A percentile compares a stretch with the other conserved stretches of the same genome.
These are phyloP conservation scores for Phytophthora constricta DNA, from an alignment of 352 stramenopile genomes.

Conservation along the genomic window DNA sequence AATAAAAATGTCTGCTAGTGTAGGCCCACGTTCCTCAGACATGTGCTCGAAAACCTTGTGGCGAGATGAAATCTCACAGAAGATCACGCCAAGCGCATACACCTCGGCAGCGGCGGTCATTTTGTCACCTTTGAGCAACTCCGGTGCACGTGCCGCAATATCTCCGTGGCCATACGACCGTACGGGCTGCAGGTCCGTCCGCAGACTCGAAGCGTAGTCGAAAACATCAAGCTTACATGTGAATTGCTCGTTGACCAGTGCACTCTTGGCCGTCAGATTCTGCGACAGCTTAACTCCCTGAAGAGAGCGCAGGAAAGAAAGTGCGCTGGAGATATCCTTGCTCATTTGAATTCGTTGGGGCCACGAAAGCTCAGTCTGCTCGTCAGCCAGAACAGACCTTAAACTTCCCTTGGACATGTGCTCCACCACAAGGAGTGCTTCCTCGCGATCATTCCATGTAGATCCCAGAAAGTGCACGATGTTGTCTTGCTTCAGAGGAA, in stretches of 20 bases:
- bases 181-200: constrained; percentile 50
- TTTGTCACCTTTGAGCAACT: constrained; percentile 58
- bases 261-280: constrained; percentile 64
- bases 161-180: constrained; percentile 62
- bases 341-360: constrained; percentile 55
- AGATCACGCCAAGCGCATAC: constrained; percentile 75
- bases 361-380: constrained; percentile 63
- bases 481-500: constrained; percentile 69
- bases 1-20: constrained; percentile 72
- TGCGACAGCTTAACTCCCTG: constrained; percentile 44
- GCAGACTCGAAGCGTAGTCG: constrained; percentile 61
- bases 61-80: constrained; percentile 72
- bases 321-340: constrained; percentile 51
- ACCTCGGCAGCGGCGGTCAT: constrained; percentile 64
- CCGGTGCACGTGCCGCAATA: constrained; percentile 60
- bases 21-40: constrained; percentile 49
- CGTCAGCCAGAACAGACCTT: constrained; percentile 54
- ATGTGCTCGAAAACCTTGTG: constrained; percentile 55
- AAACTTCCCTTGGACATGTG: constrained; percentile 80
- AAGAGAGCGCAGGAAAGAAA: constrained; percentile 60
- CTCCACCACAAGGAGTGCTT: constrained; percentile 76
- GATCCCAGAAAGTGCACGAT: constrained; percentile 73
- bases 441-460: constrained; percentile 58
- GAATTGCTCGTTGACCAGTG: constrained; percentile 61
- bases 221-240: constrained; percentile 83